Conservation (phyloP, 2,329 filamentous ascomycete species). For the Gnomoniopsis sp. region DNA sequence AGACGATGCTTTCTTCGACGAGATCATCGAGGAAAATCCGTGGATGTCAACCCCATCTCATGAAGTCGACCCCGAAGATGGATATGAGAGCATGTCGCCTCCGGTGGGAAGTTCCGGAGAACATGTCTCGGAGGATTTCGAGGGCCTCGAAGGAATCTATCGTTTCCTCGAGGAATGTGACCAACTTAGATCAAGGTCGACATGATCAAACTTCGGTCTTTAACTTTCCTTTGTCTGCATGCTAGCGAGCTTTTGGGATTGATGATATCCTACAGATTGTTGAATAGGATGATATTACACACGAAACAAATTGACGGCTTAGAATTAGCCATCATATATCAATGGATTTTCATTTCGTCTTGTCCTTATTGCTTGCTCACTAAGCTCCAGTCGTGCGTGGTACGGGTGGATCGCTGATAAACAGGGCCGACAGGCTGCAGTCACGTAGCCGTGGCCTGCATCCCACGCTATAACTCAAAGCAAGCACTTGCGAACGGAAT, state of each 20-base stretch:
- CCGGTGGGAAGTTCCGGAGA: conserved; percentile 39
- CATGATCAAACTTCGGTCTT: neutral
- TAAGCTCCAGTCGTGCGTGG: too few species aligned
- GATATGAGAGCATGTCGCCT: conserved; percentile 50
- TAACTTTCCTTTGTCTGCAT: conserved; percentile 6
- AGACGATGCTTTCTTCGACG: conserved; percentile 37
- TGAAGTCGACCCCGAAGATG: conserved; percentile 36
- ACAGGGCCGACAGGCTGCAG: too few species aligned
- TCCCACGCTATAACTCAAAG: too few species aligned
- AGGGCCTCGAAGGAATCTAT: conserved; percentile 56
- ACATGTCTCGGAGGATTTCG: conserved; percentile 45
- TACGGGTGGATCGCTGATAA: too few species aligned
- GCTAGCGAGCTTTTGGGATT: neutral
- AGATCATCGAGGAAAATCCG: conserved; percentile 40
- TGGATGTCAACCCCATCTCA: conserved; percentile 38
- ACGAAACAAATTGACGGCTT: conserved; percentile 3
- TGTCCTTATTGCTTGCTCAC: too few species aligned
- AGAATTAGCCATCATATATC: conserved; percentile 1
- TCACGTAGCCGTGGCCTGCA: too few species aligned
- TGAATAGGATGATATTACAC: conserved; percentile 13
- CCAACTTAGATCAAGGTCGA: conserved; percentile 24
- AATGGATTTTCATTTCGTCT: neutral
- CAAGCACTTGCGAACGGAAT: too few species aligned
- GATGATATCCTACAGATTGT: neutral
- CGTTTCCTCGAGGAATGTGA: conserved; percentile 58